These are phyloP conservation scores for Lichtheimia hyalospora DNA, from an alignment of 371 early-diverging fungal genomes.

Conservation along the genomic window DNA sequence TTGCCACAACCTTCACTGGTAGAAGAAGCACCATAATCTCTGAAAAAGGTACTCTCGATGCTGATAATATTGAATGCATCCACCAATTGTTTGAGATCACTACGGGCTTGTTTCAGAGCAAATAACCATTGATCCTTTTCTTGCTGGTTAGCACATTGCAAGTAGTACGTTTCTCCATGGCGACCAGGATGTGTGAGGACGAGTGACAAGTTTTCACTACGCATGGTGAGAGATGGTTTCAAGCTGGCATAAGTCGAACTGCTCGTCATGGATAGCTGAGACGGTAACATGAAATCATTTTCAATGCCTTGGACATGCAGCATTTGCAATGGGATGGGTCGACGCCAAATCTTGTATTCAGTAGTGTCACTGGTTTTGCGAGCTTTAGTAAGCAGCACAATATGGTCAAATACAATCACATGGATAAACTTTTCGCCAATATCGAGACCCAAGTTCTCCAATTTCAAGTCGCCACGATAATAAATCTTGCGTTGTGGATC, in stretches of 20 bases:
- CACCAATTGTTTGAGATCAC: slow-evolving; percentile 22
- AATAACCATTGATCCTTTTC: slow-evolving; percentile 77
- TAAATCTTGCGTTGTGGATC: slow-evolving; percentile 68
- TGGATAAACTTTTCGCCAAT: slow-evolving; percentile 56
- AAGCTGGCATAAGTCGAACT: slow-evolving; percentile 3
- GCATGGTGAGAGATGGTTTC: slow-evolving; percentile 2
- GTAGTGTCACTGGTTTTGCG: slow-evolving; percentile 34
- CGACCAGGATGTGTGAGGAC: slow-evolving; percentile 20
- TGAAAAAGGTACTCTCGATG: slow-evolving; percentile 15
- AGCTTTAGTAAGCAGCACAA: slow-evolving; percentile 71
- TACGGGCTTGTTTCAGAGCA: slow-evolving; percentile 68
- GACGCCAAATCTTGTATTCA: slow-evolving; percentile 54
- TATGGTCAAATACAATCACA: slow-evolving; percentile 82
- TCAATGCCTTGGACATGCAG: slow-evolving; percentile 18
- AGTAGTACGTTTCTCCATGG: slow-evolving; percentile 14
- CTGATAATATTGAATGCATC: slow-evolving; percentile 57
- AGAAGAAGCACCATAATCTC: neutral
- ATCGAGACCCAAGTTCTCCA: slow-evolving; percentile 56
- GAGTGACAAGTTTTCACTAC: slow-evolving; percentile 6
- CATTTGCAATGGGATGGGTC: slow-evolving; percentile 59
- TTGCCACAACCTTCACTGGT: slow-evolving; percentile 22
- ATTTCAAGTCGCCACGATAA: slow-evolving; percentile 72
- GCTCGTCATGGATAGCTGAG: slow-evolving; percentile 4
- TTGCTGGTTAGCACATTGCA: slow-evolving; percentile 27
- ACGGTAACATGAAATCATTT: slow-evolving; percentile 10